These are phyloP conservation scores for Ustilago bromivora DNA, from an alignment of 1,284 basidiomycete genomes.

Conservation along the genomic window DNA sequence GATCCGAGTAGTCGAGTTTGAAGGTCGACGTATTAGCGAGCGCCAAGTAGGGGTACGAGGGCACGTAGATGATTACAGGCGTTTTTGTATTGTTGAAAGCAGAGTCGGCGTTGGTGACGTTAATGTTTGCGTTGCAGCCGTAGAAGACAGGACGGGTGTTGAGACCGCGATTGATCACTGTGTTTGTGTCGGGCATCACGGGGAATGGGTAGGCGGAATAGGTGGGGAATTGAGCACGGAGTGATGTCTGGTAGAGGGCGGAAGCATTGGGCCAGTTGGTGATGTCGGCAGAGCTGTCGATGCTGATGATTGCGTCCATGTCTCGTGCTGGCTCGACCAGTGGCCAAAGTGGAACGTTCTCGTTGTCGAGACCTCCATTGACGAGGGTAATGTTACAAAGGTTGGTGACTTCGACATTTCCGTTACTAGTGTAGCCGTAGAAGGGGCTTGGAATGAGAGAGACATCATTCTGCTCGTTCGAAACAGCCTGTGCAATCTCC, in stretches of 20 bases:
- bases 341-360: conserved; percentile 78
- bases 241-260: conserved; percentile 69
- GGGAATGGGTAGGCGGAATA: conserved; percentile 70
- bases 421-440: conserved; percentile 65
- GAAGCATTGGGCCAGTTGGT: conserved; percentile 77
- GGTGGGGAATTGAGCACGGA: conserved; percentile 34
- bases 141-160: conserved; percentile 81
- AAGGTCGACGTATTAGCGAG: conserved; percentile 61
- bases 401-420: conserved; percentile 37
- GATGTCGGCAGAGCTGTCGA: conserved; percentile 76
- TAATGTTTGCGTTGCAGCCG: conserved; percentile 74
- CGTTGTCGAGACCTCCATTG: conserved; percentile 62
- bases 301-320: conserved; percentile 78
- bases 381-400: conserved; percentile 62
- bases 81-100: conserved; percentile 65
- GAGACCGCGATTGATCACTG: conserved; percentile 77
- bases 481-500: conserved; percentile 51
- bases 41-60: conserved; percentile 72
- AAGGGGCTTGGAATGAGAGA: conserved; percentile 72
- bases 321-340: conserved; percentile 76
- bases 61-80: conserved; percentile 71
- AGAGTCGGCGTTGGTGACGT: conserved; percentile 55
- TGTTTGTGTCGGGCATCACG: conserved; percentile 71
- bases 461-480: conserved; percentile 70
- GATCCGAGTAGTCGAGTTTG: conserved; percentile 69